These are phyloP conservation scores for Phytophthora pini DNA, from an alignment of 352 stramenopile species.

Conservation along the genomic window DNA sequence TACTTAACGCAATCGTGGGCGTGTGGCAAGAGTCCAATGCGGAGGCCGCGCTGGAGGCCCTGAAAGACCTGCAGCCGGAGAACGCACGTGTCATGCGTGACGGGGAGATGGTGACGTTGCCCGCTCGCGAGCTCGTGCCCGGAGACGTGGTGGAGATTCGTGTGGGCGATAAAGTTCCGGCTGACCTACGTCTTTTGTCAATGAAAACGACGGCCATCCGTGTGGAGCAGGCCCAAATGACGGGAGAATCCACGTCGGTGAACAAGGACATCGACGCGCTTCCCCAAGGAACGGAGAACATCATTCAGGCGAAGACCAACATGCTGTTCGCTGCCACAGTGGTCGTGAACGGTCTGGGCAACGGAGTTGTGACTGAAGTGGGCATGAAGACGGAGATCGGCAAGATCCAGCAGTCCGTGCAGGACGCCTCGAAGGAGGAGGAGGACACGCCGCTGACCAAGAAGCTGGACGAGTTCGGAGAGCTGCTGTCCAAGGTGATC, in stretches of 20 bases:
- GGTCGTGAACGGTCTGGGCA: constrained; percentile 95
- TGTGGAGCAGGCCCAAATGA: constrained; percentile 97
- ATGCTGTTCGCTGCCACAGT: constrained; percentile 99
- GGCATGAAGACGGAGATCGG: constrained; percentile 99
- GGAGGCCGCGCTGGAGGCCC: constrained; percentile 92
- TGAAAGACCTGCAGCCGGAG: constrained; percentile 96
- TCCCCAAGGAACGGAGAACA: constrained; percentile 66
- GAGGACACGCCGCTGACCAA: constrained; percentile 97
- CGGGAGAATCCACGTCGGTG: constrained; percentile 95
- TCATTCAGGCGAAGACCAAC: constrained; percentile 94
- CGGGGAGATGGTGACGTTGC: constrained; percentile 85
- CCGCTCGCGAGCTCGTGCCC: constrained; percentile 93
- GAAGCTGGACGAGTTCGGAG: constrained; percentile 99
- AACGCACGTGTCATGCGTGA: constrained; percentile 90
- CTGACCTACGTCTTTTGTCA: constrained; percentile 95
- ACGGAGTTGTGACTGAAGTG: constrained; percentile 95
- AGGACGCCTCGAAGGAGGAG: constrained; percentile 93
- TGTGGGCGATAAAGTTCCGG: constrained; percentile 98
- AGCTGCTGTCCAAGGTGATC: constrained; percentile 97
- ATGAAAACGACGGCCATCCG: constrained; percentile 95
- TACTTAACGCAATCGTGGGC: constrained; percentile 97
- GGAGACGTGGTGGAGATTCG: constrained; percentile 97
- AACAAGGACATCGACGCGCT: constrained; percentile 92
- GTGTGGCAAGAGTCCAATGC: constrained; percentile 97
- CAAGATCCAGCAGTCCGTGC: constrained; percentile 95